phyloP scores from a whole-genome alignment of 768 basidiomycete genomes.

The Fomitopsis serialis region DNA sequence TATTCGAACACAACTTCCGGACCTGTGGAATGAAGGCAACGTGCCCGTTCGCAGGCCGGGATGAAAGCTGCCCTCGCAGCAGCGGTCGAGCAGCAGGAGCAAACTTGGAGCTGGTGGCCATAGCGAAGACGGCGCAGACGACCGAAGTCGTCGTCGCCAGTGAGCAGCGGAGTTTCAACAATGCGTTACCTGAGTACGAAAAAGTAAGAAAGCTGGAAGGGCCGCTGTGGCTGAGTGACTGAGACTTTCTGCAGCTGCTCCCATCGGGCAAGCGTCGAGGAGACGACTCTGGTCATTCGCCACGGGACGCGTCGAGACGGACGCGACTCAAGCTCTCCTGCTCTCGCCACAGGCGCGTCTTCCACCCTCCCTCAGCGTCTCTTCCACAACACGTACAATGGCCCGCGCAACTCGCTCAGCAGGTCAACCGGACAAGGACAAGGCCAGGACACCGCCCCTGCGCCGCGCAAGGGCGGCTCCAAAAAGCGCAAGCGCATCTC shows the following conservation, averaged over 20 bases:
- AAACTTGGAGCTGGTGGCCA: constrained; percentile 29
- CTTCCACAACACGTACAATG: constrained; percentile 35
- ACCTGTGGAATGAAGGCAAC: constrained; percentile 67
- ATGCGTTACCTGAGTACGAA: background rate
- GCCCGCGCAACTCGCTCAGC: constrained; percentile 74
- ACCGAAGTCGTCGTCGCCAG: constrained; percentile 1
- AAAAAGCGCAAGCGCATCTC: constrained; percentile 71
- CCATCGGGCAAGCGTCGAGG: constrained; percentile 10
- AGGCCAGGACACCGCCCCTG: constrained; percentile 17
- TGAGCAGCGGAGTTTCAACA: constrained; percentile 25
- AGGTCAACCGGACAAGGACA: constrained; percentile 36
- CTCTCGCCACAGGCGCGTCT: constrained; percentile 30
- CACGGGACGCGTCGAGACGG: constrained; percentile 21
- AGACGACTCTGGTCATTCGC: constrained; percentile 17
- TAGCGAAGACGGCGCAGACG: constrained; percentile 10
- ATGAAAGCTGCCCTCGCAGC: constrained; percentile 43
- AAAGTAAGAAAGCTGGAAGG: background rate
- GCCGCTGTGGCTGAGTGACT: background rate
- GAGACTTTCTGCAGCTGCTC: background rate
- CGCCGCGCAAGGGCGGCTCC: constrained; percentile 26
- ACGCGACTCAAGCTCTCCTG: constrained; percentile 16
- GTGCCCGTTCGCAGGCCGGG: constrained; percentile 71
- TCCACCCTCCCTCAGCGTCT: constrained; percentile 13
- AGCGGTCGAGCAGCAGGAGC: constrained; percentile 30
- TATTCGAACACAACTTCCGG: constrained; percentile 84